phyloP scores from a whole-genome alignment of 2,329 filamentous ascomycete species.

The Dothideomycetes sp. region DNA sequence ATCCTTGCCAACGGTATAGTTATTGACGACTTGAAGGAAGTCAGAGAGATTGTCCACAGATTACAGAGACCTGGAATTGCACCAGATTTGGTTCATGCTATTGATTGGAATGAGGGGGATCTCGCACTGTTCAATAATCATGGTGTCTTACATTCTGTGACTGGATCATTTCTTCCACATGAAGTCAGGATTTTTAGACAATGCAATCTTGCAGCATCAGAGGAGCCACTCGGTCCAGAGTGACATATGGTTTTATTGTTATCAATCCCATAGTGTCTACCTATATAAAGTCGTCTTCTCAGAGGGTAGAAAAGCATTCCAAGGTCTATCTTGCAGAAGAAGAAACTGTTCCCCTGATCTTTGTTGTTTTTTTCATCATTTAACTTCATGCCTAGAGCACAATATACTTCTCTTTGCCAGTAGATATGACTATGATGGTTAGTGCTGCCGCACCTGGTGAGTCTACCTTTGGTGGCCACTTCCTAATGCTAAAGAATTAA shows the following conservation, averaged over 20 bases:
- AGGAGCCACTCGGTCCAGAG: slow-evolving; percentile 44
- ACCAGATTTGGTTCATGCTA: slow-evolving; percentile 58
- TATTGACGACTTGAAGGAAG: slow-evolving; percentile 57
- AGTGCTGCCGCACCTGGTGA: too few relatives aligned
- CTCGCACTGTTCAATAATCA: slow-evolving; percentile 72
- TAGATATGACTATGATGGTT: too few relatives aligned
- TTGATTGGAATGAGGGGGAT: slow-evolving; percentile 71
- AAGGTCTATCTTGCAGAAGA: too few relatives aligned
- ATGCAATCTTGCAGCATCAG: slow-evolving; percentile 66
- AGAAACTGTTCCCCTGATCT: too few relatives aligned
- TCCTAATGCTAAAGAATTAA: too few relatives aligned
- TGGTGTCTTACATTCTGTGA: slow-evolving; percentile 64
- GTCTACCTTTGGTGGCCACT: too few relatives aligned
- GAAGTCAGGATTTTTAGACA: slow-evolving; percentile 68
- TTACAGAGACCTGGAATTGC: slow-evolving; percentile 65
- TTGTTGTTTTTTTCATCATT: too few relatives aligned
- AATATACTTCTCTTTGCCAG: too few relatives aligned
- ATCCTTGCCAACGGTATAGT: slow-evolving; percentile 58
- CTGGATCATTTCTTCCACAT: slow-evolving; percentile 63
- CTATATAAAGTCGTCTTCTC: slow-evolving; percentile 28
- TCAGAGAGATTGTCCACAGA: slow-evolving; percentile 60
- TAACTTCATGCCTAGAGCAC: too few relatives aligned
- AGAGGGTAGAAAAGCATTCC: too few relatives aligned
- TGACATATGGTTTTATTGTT: background rate
- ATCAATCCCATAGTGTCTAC: slow-evolving; percentile 24